Evolutionary conservation across 2,329 filamentous ascomycete genomes (phyloP).

Genomic region (Fusarium sp.): DNA sequence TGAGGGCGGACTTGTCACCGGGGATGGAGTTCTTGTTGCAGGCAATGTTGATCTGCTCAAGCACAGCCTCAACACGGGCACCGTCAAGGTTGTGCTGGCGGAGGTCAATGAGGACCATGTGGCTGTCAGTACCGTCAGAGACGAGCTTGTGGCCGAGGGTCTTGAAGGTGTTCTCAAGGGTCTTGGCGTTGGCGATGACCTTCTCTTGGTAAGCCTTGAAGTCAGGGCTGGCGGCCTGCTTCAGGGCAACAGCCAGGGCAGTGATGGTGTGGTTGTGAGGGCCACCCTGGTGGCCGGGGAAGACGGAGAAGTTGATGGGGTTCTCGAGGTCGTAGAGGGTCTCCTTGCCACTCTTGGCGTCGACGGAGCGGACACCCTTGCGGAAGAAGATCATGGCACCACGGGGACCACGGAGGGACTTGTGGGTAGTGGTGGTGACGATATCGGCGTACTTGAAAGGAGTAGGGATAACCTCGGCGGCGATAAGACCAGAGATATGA

Average conservation of each 20-base stretch:
- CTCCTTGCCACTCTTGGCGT: conserved; percentile 92
- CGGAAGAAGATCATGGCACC: conserved; percentile 99
- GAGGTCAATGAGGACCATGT: conserved; percentile 96
- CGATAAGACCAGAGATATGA: conserved; percentile 96
- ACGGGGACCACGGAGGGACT: conserved; percentile 96
- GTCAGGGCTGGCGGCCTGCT: conserved; percentile 90
- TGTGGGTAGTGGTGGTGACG: conserved; percentile 98
- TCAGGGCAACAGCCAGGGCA: conserved; percentile 91
- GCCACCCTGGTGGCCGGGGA: conserved; percentile 98
- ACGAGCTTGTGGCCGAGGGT: conserved; percentile 93
- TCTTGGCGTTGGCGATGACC: conserved; percentile 93
- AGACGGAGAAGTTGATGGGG: conserved; percentile 98
- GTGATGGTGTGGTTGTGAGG: conserved; percentile 99
- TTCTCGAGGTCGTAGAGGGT: conserved; percentile 92
- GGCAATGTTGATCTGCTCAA: conserved; percentile 98
- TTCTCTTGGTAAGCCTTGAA: conserved; percentile 96
- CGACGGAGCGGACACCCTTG: conserved; percentile 91
- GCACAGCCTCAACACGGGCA: conserved; percentile 93
- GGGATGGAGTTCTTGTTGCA: conserved; percentile 99
- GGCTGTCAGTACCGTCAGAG: conserved; percentile 94
- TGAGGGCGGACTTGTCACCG: conserved; percentile 96
- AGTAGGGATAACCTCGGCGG: conserved; percentile 91
- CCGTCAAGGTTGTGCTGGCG: conserved; percentile 90
- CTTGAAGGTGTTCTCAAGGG: conserved; percentile 87
- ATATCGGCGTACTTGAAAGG: conserved; percentile 95